Evolutionary conservation across 768 basidiomycete genomes (phyloP).

Genomic region (Mycena sanguinolenta): DNA sequence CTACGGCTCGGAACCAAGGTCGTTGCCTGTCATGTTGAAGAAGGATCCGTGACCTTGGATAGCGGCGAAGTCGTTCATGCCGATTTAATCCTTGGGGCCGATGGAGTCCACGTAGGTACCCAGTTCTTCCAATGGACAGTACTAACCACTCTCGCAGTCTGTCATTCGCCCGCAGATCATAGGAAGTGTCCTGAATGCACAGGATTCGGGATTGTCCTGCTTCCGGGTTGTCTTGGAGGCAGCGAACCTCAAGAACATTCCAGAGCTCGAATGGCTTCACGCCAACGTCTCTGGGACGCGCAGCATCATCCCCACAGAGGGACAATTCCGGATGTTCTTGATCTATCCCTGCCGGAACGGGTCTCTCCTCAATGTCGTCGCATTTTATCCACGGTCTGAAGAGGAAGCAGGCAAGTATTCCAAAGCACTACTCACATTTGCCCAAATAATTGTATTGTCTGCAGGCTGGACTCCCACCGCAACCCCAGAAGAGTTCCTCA

Average conservation of each 20-base stretch:
- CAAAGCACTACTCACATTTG: not conserved
- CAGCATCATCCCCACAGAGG: not conserved
- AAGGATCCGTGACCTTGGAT: not conserved
- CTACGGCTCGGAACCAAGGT: not conserved
- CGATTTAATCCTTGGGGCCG: not conserved
- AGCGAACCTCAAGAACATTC: not conserved
- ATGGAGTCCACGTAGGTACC: not conserved
- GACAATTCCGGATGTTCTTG: not conserved
- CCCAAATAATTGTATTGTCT: not conserved
- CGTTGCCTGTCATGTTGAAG: not conserved
- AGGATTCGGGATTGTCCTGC: not conserved
- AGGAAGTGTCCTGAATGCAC: not conserved
- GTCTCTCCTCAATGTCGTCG: not conserved
- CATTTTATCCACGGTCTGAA: not conserved
- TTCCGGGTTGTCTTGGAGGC: not conserved
- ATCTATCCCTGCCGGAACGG: not conserved
- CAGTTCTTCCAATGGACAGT: not conserved
- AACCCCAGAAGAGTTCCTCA: not conserved
- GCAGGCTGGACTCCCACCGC: not conserved
- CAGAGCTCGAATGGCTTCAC: not conserved
- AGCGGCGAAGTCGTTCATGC: not conserved
- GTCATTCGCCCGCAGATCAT: not conserved
- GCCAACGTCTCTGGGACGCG: not conserved
- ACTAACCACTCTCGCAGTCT: not conserved
- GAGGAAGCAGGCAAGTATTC: not conserved